A percentile compares a stretch with the other conserved stretches of the same genome.
phyloP scores from a whole-genome alignment of 805 yeast genomes.

The Saccharomycopsis guyanensis region DNA sequence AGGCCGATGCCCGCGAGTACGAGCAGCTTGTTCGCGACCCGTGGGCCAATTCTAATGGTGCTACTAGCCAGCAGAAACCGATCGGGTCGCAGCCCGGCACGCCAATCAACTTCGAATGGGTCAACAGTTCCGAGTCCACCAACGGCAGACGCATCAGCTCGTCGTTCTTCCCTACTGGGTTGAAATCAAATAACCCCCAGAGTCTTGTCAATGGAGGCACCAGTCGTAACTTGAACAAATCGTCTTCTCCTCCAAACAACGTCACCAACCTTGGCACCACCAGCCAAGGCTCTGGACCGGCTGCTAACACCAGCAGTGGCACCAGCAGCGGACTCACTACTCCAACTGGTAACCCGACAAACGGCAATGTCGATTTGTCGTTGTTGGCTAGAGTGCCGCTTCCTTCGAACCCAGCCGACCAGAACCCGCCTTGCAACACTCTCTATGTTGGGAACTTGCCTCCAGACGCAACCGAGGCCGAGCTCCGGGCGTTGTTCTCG shows the following conservation, averaged over 20 bases:
- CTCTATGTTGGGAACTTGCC: constrained; percentile 95
- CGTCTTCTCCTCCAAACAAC: constrained; percentile 31
- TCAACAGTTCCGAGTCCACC: constrained; percentile 37
- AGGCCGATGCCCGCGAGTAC: constrained; percentile 39
- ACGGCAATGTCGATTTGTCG: constrained; percentile 48
- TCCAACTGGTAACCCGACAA: constrained; percentile 30
- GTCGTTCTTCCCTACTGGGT: constrained; percentile 23
- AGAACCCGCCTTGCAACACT: constrained; percentile 97
- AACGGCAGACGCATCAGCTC: constrained; percentile 27
- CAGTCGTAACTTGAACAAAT: constrained; percentile 25
- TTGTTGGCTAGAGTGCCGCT: constrained; percentile 76
- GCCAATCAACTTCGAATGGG: constrained; percentile 26
- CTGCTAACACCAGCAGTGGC: background rate
- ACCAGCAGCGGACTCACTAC: background rate
- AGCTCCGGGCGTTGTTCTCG: constrained; percentile 77
- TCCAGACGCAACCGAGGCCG: constrained; percentile 93
- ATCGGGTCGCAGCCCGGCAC: constrained; percentile 10
- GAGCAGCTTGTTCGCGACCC: constrained; percentile 38
- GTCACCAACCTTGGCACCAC: constrained; percentile 28
- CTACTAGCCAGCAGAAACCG: constrained; percentile 32
- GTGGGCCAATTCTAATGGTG: constrained; percentile 8
- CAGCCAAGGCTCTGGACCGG: constrained; percentile 36
- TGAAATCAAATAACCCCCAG: constrained; percentile 1
- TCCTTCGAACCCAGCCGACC: constrained; percentile 97
- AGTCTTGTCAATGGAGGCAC: constrained; percentile 3